Percentiles rank a stretch among this genome's conserved stretches.
phyloP scores from a whole-genome alignment of 106 monocot genomes.

The Posidonia australis region DNA sequence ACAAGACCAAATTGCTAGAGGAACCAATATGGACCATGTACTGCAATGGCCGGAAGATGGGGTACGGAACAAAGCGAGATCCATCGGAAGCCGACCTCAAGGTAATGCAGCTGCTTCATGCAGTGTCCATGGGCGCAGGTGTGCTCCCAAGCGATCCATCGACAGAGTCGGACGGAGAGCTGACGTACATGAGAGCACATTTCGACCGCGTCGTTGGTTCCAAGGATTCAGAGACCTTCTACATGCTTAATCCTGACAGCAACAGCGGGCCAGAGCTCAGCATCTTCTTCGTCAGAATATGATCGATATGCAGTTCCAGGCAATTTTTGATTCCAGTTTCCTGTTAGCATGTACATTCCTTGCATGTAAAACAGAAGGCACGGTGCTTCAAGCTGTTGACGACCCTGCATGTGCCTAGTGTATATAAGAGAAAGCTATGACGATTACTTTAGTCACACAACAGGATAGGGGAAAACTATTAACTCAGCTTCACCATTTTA shows the following conservation, averaged over 20 bases:
- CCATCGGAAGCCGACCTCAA: conserved; percentile 46
- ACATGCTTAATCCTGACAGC: conserved; percentile 83
- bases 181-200: conserved; percentile 77
- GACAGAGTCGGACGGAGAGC: conserved; percentile 52
- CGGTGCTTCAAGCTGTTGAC: too few relatives aligned
- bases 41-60: conserved; percentile 55
- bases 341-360: too few relatives aligned
- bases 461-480: too few relatives aligned
- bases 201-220: conserved; percentile 70
- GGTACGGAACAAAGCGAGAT: conserved; percentile 52
- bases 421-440: too few relatives aligned
- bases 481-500: too few relatives aligned
- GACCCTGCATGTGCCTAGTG: too few relatives aligned
- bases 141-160: conserved; percentile 42
- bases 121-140: conserved; percentile 91
- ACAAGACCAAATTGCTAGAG: conserved; percentile 45
- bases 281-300: conserved; percentile 90
- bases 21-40: conserved; percentile 74
- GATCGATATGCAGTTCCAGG: neutral
- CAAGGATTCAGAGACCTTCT: conserved; percentile 88
- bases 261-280: conserved; percentile 72
- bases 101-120: conserved; percentile 72
- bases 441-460: too few relatives aligned
- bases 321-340: too few relatives aligned
- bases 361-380: too few relatives aligned